Conservation (phyloP, 2,329 filamentous ascomycete genomes). For the Sarocladium strictum region DNA sequence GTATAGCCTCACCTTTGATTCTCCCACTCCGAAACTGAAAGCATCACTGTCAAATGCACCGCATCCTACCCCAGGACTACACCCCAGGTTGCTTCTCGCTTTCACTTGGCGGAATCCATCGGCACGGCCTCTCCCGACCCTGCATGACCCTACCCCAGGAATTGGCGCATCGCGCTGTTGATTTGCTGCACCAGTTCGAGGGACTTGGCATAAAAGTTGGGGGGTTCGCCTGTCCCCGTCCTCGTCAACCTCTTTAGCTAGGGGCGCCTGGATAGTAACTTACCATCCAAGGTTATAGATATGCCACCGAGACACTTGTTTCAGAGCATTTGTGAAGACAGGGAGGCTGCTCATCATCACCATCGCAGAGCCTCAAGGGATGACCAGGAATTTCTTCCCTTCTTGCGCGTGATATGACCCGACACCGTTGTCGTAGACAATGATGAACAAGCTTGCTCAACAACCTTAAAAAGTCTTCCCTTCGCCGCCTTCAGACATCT, state of each 20-base stretch:
- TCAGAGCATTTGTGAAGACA: not conserved
- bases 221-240: not conserved
- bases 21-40: not conserved
- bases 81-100: not conserved
- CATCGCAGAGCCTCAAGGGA: not conserved
- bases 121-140: conserved; percentile 7
- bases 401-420: not conserved
- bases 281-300: not conserved
- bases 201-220: not conserved
- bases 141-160: conserved; percentile 6
- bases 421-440: not conserved
- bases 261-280: conserved; percentile 5
- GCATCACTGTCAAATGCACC: not conserved
- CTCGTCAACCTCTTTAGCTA: not conserved
- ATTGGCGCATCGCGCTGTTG: conserved; percentile 1
- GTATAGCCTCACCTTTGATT: not conserved
- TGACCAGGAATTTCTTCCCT: not conserved
- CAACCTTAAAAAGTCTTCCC: conserved; percentile 5
- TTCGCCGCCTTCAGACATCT: conserved; percentile 2
- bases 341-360: not conserved
- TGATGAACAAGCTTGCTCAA: conserved; percentile 4
- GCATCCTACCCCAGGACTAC: not conserved
- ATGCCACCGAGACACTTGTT: not conserved
- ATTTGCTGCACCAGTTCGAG: not conserved
- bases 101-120: conserved; percentile 8